Percentiles rank a stretch among this genome's conserved stretches.
Evolutionary conservation across 2,329 filamentous ascomycete species (phyloP).

Genomic region (Fusarium incarnatum): DNA sequence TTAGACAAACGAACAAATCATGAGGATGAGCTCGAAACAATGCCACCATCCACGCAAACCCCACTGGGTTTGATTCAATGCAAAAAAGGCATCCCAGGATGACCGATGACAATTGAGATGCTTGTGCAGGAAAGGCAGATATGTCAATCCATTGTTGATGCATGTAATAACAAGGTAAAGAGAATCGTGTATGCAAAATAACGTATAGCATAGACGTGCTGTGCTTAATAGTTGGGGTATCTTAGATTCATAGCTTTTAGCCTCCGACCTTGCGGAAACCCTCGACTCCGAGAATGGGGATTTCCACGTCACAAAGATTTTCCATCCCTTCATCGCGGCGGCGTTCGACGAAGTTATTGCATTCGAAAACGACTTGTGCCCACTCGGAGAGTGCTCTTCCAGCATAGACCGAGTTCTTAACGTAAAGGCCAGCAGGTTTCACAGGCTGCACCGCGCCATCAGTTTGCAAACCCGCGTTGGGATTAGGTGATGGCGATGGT

Average conservation of each 20-base stretch:
- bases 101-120: slow-evolving; percentile 30
- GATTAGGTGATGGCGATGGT: slow-evolving; percentile 34
- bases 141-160: slow-evolving; percentile 20
- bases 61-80: slow-evolving; percentile 16
- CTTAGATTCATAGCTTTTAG: slow-evolving; percentile 33
- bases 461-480: slow-evolving; percentile 38
- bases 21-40: slow-evolving; percentile 24
- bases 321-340: slow-evolving; percentile 79
- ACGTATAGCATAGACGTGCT: slow-evolving; percentile 1
- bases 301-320: slow-evolving; percentile 74
- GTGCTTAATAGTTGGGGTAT: slow-evolving; percentile 7
- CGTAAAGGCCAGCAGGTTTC: slow-evolving; percentile 60
- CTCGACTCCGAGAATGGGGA: slow-evolving; percentile 57
- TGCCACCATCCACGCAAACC: slow-evolving; percentile 15
- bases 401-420: slow-evolving; percentile 67
- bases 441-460: slow-evolving; percentile 56
- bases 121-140: slow-evolving; percentile 35
- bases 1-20: slow-evolving; percentile 34
- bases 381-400: slow-evolving; percentile 84
- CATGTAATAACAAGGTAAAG: slow-evolving; percentile 9
- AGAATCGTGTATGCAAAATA: slow-evolving; percentile 18
- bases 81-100: slow-evolving; percentile 23
- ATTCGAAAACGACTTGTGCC: slow-evolving; percentile 79
- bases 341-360: slow-evolving; percentile 83
- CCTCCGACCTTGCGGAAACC: slow-evolving; percentile 55